These are phyloP conservation scores for Syncephalastrum contaminatum DNA, from an alignment of 371 early-diverging fungal genomes.

Conservation along the genomic window DNA sequence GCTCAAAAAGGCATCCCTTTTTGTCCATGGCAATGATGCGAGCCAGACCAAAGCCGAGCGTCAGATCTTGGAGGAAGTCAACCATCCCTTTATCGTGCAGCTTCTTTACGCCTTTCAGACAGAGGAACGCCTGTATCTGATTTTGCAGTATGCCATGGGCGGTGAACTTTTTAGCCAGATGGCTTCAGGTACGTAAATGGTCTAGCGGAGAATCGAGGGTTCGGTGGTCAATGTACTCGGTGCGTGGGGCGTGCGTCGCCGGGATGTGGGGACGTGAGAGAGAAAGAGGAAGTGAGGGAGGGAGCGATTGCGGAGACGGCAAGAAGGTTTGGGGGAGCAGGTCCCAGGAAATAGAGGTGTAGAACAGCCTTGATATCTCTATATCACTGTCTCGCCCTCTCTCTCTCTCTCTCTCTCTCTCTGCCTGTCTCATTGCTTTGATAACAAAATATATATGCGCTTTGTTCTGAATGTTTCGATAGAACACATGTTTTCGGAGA, in stretches of 20 bases:
- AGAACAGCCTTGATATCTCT: conserved; percentile 6
- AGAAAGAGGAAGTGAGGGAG: too few relatives aligned
- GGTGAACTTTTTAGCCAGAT: conserved; percentile 99
- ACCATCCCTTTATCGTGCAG: conserved; percentile 95
- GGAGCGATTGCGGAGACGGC: too few relatives aligned
- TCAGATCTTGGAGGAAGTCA: conserved; percentile 72
- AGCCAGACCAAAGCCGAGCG: conserved; percentile 77
- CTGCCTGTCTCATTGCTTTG: conserved; percentile 2
- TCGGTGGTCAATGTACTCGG: not conserved
- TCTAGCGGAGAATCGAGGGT: not conserved
- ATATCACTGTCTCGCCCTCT: too few relatives aligned
- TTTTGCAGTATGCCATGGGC: conserved; percentile 97
- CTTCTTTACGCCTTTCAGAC: conserved; percentile 96
- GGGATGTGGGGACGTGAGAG: too few relatives aligned
- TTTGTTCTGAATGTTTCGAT: conserved; percentile 4
- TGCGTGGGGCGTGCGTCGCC: too few relatives aligned
- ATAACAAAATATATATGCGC: too few relatives aligned
- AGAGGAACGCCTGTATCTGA: conserved; percentile 81
- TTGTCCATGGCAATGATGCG: conserved; percentile 62
- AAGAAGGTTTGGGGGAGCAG: too few relatives aligned
- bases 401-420: too few relatives aligned
- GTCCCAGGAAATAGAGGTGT: too few relatives aligned
- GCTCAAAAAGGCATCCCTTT: conserved; percentile 82
- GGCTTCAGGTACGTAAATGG: conserved; percentile 50
- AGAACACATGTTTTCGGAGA: conserved; percentile 83